Evolutionary conservation across 2,329 filamentous ascomycete species (phyloP).

Genomic region (Fusarium stilboides): DNA sequence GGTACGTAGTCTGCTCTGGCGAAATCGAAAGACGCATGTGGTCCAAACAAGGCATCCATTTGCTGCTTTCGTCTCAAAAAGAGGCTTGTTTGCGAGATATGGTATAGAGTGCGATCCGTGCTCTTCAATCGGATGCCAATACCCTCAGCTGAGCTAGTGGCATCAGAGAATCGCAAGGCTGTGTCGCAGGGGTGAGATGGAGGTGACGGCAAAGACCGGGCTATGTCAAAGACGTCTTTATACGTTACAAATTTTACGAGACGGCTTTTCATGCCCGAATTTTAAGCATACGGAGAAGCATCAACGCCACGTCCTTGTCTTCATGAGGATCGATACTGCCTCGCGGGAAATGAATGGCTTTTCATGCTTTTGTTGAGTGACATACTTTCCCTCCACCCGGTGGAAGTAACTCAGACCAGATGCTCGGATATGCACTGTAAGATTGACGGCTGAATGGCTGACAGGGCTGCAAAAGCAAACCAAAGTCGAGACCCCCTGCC

Average conservation of each 20-base stretch:
- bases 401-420: background rate
- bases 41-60: background rate
- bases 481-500: constrained; percentile 4
- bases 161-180: constrained; percentile 19
- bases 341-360: background rate
- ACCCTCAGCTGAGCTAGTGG: background rate
- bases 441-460: background rate
- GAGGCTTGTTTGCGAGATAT: background rate
- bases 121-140: constrained; percentile 8
- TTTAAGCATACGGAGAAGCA: too few species aligned
- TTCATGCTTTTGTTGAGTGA: background rate
- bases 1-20: constrained; percentile 1
- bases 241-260: background rate
- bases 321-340: background rate
- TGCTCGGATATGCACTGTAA: constrained; percentile 4
- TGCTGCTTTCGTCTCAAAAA: background rate
- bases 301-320: background rate
- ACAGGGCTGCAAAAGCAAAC: constrained; percentile 6
- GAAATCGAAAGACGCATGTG: background rate
- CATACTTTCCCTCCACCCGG: too few species aligned
- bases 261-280: background rate
- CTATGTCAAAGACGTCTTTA: background rate
- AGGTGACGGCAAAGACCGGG: background rate
- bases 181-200: constrained; percentile 3
- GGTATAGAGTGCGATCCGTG: background rate